A percentile compares a stretch with the other conserved stretches of the same genome.
These are phyloP conservation scores for Polysphondylium violaceum DNA, from an alignment of 78 protist genomes.

Conservation along the genomic window DNA sequence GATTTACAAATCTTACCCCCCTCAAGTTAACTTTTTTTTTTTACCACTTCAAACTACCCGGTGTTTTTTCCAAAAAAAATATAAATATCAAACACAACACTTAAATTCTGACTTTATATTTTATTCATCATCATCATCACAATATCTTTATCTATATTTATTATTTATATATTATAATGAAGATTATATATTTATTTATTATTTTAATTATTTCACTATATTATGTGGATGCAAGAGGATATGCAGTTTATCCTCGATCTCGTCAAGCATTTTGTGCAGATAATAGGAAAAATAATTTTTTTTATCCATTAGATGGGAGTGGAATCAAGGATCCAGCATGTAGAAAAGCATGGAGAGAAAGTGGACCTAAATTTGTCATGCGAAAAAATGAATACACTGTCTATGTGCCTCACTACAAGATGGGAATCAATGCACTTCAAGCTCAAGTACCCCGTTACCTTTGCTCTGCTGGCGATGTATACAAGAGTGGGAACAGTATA, in stretches of 20 bases:
- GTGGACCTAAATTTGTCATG: background rate
- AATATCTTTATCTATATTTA: no score
- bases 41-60: no score
- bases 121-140: no score
- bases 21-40: no score
- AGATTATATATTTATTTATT: background rate
- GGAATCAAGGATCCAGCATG: conserved; percentile 26
- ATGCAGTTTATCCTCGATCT: conserved; percentile 22
- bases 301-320: conserved; percentile 17
- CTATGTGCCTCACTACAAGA: conserved; percentile 30
- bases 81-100: no score
- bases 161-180: background rate
- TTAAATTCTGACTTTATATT: no score
- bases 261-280: conserved; percentile 28
- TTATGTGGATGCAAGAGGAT: conserved; percentile 48
- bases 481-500: conserved; percentile 44
- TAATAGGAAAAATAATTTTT: background rate
- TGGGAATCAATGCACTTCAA: conserved; percentile 23
- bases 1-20: no score
- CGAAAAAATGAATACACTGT: conserved; percentile 56
- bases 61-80: no score
- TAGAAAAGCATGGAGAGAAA: conserved; percentile 29
- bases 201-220: background rate
- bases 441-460: conserved; percentile 19
- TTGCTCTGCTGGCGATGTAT: conserved; percentile 38